Conservation (phyloP, 345 rosid species). For the Citrus unshiu region DNA sequence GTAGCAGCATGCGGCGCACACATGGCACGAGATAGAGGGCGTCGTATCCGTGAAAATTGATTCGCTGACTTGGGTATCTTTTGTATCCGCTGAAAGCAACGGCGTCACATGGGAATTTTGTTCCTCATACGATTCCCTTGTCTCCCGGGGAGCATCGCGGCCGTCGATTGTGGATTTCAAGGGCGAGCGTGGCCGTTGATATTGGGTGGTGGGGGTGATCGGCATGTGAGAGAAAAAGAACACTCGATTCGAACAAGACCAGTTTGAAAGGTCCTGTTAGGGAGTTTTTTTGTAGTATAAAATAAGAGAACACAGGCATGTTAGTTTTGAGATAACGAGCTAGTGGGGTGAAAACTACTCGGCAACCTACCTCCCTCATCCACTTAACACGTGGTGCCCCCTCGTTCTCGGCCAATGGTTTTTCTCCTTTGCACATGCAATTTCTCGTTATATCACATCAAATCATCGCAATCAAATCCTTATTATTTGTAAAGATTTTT, state of each 20-base stretch:
- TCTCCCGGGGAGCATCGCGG: background rate
- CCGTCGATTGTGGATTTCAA: conserved; percentile 12
- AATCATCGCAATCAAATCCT: background rate
- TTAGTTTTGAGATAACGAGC: background rate
- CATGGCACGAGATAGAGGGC: conserved; percentile 27
- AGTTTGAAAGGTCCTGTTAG: conserved; percentile 2
- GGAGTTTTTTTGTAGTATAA: background rate
- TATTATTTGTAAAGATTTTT: background rate
- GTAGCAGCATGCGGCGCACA: conserved; percentile 15
- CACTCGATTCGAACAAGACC: background rate
- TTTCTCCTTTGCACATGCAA: conserved; percentile 38
- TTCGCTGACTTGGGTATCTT: conserved; percentile 15
- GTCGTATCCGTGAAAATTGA: conserved; percentile 21
- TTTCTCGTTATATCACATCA: conserved; percentile 22
- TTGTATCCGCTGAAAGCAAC: conserved; percentile 20
- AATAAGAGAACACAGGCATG: background rate
- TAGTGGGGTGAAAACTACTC: conserved; percentile 28
- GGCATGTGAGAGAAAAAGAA: background rate
- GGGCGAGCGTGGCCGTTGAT: conserved; percentile 7
- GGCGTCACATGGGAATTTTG: conserved; percentile 8
- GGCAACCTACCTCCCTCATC: conserved; percentile 19
- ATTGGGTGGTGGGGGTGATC: background rate
- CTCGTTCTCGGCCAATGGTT: conserved; percentile 12
- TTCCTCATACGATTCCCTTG: conserved; percentile 9
- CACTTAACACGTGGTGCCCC: conserved; percentile 24